Evolutionary conservation across 2,329 filamentous ascomycete species (phyloP), one percentile per base, ranked within the genome.

Genomic region (Coleophoma cylindrospora): DNA sequence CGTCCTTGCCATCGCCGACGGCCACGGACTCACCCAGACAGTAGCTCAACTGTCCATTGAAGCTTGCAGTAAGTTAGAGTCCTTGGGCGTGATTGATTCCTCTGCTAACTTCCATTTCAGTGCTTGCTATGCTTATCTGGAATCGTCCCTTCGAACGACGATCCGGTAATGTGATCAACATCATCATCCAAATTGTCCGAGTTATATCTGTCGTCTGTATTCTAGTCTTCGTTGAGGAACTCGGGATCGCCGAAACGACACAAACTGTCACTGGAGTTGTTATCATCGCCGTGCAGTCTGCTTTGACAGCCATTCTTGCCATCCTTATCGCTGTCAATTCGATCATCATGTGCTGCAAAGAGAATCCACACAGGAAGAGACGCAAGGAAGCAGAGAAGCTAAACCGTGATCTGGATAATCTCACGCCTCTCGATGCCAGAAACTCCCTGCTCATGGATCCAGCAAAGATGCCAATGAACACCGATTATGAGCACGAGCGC

Each of bases 221-320:
- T 60, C 73, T 99, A 57, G 77, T 97, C 47, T 99, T 97, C 61
- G 92, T 97, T 27, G 87, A 97, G 65, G 86, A 97, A 70, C 83
- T 99, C 48, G 89, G 88, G 50, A 86, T 99, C 59, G 79, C 84
- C 6, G 86, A 96, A 68, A 95, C 91, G 10, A 96, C 92, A 10
- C 90, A 96, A 74, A 97, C 94, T 0, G 81, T 97, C 45, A 92
- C 89, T 14, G 94, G 94, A 49, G 82, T 97, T n/a, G 89, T 91
- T 14, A 78, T 99, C 52, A 94, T 97, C 57, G 89, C 85, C n/a
- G 79, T 97, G 5, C 94, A 99, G 70, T 89, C 89, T 0, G 80
- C 85, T 0, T 73, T 99, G 58, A 95, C 91, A 6, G 91, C 80
- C 54, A 69, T 90, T 21, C 76, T 99, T 50, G 91, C 89, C 3